Base-by-base conservation (phyloP, 352 stramenopile genomes). In the Blastocystis sp. region DNA sequence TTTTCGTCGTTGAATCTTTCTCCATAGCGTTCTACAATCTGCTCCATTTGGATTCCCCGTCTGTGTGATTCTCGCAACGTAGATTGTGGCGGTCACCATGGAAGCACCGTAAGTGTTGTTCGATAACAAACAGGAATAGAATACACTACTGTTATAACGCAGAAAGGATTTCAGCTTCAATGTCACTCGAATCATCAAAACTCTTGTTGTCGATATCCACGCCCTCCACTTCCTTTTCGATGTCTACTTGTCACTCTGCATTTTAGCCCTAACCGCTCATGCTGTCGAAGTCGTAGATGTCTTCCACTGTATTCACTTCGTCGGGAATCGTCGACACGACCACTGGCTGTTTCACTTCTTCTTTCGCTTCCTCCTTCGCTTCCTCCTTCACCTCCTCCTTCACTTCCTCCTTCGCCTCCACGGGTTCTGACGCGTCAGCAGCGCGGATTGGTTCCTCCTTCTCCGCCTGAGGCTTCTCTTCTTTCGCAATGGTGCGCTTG, bases 231-330 rank as follows among this genome's bases (percentile, higher is more conserved):
- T 85, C 74, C 51, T 85, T 85, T 45, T 85, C 74, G 29, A 85
- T 85, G 29, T 85, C 74, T 85, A 69, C 6, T 21, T 65, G 51
- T 85, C 21, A 85, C 0, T 10, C 0, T 12, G 55, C 12, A 31
- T n/a, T 69, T 16, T 3, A 51, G 16, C n/a, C 61, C 26, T 2
- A 37, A 85, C 74, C 74, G 37, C 74, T 85, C 13, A 85, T 37
- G 16, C 39, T 55, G 66, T 69, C 51, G 60, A 85, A 85, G 55
- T 85, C 74, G 41, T 85, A 85, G 29, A 85, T 85, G 33, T 85
- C 74, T 10, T 85, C 74, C 31, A 85, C 74, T 12, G 74, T 85
- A 2, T 66, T 51, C 16, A 85, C 74, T 9, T 45, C 74, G 26
- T 85, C 74, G 9, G 74, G 74, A 45, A 85, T 67, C 29, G 41